Conservation (phyloP, 495 filamentous ascomycete species). For the Jackrogersella multiformis region DNA sequence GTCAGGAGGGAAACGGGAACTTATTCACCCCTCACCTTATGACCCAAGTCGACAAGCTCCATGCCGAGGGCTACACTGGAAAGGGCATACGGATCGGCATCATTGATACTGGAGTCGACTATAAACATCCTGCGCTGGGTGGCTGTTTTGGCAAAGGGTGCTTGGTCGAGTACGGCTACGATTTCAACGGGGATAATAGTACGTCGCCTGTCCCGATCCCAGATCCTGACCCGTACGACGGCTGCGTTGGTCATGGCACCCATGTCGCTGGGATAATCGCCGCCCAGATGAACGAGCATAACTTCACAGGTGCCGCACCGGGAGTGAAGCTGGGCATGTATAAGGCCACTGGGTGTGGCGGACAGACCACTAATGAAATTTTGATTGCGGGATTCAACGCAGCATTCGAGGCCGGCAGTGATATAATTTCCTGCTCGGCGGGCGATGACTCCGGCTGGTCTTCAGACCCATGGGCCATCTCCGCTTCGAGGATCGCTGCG, state of each 20-base stretch:
- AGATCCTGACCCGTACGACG: not conserved
- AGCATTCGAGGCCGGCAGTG: not conserved
- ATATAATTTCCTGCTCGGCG: not conserved
- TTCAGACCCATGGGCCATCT: not conserved
- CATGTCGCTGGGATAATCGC: slow-evolving; percentile 39
- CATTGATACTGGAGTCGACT: slow-evolving; percentile 39
- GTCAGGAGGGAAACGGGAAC: not conserved
- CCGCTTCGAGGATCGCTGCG: not conserved
- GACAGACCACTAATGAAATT: slow-evolving; percentile 38
- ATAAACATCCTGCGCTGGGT: slow-evolving; percentile 1
- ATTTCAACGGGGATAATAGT: not conserved
- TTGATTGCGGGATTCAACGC: not conserved
- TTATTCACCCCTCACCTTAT: slow-evolving; percentile 2
- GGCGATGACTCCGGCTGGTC: not conserved
- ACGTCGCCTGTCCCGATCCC: not conserved
- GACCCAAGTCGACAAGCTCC: slow-evolving; percentile 36
- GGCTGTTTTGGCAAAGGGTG: slow-evolving; percentile 2
- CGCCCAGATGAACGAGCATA: slow-evolving; percentile 43
- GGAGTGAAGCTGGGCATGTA: slow-evolving; percentile 54
- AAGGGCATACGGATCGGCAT: slow-evolving; percentile 27
- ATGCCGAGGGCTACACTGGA: slow-evolving; percentile 24
- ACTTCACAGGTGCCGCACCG: slow-evolving; percentile 56
- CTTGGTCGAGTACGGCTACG: not conserved
- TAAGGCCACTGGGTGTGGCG: slow-evolving; percentile 46
- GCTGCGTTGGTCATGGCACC: not conserved